Evolutionary conservation across 1,284 basidiomycete species (phyloP).

Genomic region (Hypsizygus ulmarius): DNA sequence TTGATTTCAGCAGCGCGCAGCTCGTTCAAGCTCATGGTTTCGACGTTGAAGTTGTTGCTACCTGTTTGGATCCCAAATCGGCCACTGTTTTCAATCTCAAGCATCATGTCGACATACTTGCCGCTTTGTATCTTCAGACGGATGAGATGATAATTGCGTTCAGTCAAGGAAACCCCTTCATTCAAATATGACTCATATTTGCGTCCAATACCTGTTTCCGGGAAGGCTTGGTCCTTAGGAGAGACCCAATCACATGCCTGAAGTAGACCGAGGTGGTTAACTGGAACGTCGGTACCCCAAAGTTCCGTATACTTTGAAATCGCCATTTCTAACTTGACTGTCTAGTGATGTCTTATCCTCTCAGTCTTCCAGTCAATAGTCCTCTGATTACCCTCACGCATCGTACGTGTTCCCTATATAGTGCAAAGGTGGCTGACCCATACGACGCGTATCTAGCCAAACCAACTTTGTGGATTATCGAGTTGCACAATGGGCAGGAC

Average conservation of each 20-base stretch:
- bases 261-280: not conserved
- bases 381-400: constrained; percentile 63
- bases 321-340: not conserved
- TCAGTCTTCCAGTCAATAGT: constrained; percentile 43
- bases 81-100: too few relatives aligned
- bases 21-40: constrained; percentile 39
- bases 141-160: not conserved
- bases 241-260: constrained; percentile 2
- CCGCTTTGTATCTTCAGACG: too few relatives aligned
- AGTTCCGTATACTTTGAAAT: not conserved
- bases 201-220: not conserved
- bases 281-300: not conserved
- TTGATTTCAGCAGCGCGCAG: constrained; percentile 46
- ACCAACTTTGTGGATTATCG: constrained; percentile 66
- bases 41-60: constrained; percentile 14
- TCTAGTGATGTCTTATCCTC: constrained; percentile 41
- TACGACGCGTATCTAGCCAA: constrained; percentile 46
- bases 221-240: not conserved
- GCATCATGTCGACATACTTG: not conserved
- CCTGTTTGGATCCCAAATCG: constrained; percentile 14
- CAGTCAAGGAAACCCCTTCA: constrained; percentile 2
- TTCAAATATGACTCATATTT: constrained; percentile 8
- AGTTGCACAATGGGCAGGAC: constrained; percentile 76
- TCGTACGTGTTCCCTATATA: constrained; percentile 42
- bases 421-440: not conserved